These are phyloP conservation scores for Botryotinia globosa DNA, from an alignment of 2,329 filamentous ascomycete genomes.

Conservation along the genomic window DNA sequence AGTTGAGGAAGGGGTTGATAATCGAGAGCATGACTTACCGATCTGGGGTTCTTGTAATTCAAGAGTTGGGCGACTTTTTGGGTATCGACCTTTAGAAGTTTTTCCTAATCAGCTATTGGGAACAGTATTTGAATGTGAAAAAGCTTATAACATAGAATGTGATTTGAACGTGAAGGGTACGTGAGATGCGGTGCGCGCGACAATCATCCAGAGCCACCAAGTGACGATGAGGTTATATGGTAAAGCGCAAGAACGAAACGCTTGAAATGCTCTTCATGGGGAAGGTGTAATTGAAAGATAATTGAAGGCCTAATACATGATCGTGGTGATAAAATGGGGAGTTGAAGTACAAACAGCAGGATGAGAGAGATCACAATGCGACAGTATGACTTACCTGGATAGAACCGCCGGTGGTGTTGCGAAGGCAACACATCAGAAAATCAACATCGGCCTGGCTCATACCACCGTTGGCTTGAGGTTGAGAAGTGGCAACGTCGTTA, in stretches of 20 bases:
- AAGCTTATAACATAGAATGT: not conserved
- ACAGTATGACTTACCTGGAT: conserved; percentile 25
- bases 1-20: not conserved
- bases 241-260: not conserved
- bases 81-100: conserved; percentile 28
- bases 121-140: not conserved
- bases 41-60: conserved; percentile 28
- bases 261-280: not conserved
- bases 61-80: conserved; percentile 27
- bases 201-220: not conserved
- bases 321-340: not conserved
- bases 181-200: not conserved
- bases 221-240: not conserved
- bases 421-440: conserved; percentile 33
- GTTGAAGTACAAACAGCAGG: not conserved
- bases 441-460: conserved; percentile 28
- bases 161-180: not conserved
- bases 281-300: no score
- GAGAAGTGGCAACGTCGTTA: not conserved
- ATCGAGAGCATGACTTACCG: conserved; percentile 21
- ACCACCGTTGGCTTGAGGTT: not conserved
- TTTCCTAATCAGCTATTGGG: conserved; percentile 6
- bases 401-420: conserved; percentile 28
- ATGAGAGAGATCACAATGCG: not conserved
- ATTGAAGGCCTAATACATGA: not conserved